Evolutionary conservation across 352 stramenopile species (phyloP).

Genomic region (Globisporangium yorkense): DNA sequence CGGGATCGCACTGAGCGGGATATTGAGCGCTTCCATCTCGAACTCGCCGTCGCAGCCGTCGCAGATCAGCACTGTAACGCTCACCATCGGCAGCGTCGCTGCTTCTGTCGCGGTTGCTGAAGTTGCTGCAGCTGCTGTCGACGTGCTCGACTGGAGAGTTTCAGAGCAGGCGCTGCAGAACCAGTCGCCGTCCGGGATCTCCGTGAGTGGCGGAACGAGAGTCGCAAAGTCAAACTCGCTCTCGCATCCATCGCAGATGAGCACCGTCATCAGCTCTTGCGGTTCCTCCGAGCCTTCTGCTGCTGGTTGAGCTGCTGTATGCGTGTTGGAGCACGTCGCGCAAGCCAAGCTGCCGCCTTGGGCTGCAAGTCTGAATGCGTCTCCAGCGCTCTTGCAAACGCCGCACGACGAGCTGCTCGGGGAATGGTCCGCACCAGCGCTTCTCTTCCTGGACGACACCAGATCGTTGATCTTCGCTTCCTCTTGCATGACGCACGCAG

Average conservation of each 20-base stretch:
- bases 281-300: not conserved
- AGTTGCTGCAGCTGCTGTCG: too few relatives aligned
- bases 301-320: not conserved
- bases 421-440: too few relatives aligned
- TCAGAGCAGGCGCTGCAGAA: conserved; percentile 26
- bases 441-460: too few relatives aligned
- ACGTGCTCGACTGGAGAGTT: not conserved
- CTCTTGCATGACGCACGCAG: too few relatives aligned
- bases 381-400: too few relatives aligned
- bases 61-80: conserved; percentile 51
- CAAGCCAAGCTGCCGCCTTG: too few relatives aligned
- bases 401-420: too few relatives aligned
- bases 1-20: conserved; percentile 36
- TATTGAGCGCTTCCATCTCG: conserved; percentile 37
- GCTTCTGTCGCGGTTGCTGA: not conserved
- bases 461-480: too few relatives aligned
- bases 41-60: conserved; percentile 67
- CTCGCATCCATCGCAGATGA: conserved; percentile 72
- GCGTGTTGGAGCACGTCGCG: too few relatives aligned
- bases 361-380: too few relatives aligned
- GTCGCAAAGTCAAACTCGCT: conserved; percentile 47
- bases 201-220: conserved; percentile 37
- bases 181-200: conserved; percentile 41
- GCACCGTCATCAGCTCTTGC: conserved; percentile 19
- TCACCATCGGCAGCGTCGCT: conserved; percentile 7